Percentiles rank a stretch among this genome's conserved stretches.
phyloP scores from a whole-genome alignment of 2,329 filamentous ascomycete species.

The Fusarium clavum region DNA sequence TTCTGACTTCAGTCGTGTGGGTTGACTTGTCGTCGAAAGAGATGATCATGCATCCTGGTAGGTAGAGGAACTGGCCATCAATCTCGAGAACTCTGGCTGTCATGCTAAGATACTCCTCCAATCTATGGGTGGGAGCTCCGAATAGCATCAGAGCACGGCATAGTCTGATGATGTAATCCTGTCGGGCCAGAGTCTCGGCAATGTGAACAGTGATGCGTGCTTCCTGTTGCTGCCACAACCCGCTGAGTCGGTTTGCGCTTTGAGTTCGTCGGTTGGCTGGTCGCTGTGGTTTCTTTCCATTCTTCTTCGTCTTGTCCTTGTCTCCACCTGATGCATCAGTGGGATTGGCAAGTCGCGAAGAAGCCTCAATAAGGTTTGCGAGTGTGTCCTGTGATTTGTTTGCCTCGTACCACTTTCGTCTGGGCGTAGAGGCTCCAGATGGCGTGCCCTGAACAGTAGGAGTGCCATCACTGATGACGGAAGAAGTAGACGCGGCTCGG shows the following conservation, averaged over 20 bases:
- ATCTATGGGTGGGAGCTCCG: slow-evolving; percentile 87
- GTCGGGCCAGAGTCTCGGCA: slow-evolving; percentile 77
- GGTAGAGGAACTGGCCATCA: slow-evolving; percentile 87
- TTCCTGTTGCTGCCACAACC: slow-evolving; percentile 58
- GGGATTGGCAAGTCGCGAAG: slow-evolving; percentile 55
- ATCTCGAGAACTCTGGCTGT: slow-evolving; percentile 86
- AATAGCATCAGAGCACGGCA: slow-evolving; percentile 88
- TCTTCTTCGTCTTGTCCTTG: slow-evolving; percentile 30
- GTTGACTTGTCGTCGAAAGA: slow-evolving; percentile 81
- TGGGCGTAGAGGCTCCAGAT: slow-evolving; percentile 57
- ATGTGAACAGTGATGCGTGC: slow-evolving; percentile 63
- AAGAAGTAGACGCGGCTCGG: slow-evolving; percentile 42
- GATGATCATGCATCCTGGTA: slow-evolving; percentile 92
- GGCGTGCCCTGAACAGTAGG: slow-evolving; percentile 52
- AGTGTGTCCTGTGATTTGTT: slow-evolving; percentile 61
- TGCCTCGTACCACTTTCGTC: slow-evolving; percentile 62
- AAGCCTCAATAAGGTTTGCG: slow-evolving; percentile 61
- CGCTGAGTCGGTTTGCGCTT: slow-evolving; percentile 54
- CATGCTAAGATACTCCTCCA: slow-evolving; percentile 91
- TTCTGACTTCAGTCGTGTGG: slow-evolving; percentile 74
- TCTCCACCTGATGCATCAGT: slow-evolving; percentile 31
- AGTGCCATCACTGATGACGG: slow-evolving; percentile 49
- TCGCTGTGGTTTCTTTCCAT: slow-evolving; percentile 47
- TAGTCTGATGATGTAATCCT: slow-evolving; percentile 85
- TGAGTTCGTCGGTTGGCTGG: slow-evolving; percentile 52